These are phyloP conservation scores for Alisma plantagoaquatica DNA, from an alignment of 106 monocot genomes.

Conservation along the genomic window DNA sequence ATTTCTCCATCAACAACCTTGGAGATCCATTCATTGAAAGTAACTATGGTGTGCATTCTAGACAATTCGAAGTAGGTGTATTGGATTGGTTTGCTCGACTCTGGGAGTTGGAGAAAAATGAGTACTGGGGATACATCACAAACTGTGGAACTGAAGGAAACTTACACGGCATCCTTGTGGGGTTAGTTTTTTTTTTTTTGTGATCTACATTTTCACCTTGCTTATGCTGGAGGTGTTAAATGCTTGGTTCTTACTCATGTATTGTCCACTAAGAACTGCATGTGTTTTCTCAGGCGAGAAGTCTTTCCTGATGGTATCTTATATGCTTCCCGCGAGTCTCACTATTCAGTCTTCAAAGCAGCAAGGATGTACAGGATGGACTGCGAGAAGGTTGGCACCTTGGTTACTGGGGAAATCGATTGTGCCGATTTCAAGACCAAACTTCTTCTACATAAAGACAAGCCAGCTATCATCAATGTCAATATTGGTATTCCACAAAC, in stretches of 20 bases:
- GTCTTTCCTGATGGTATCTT: slow-evolving; percentile 26
- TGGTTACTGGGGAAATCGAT: slow-evolving; percentile 20
- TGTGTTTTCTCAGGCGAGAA: slow-evolving; percentile 13
- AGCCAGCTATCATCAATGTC: slow-evolving; percentile 29
- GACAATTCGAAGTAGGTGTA: slow-evolving; percentile 29
- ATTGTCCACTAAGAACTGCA: background rate
- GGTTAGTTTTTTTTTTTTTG: slow-evolving; percentile 10
- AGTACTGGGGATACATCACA: slow-evolving; percentile 34
- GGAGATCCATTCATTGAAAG: slow-evolving; percentile 34
- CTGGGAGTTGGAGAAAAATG: slow-evolving; percentile 28
- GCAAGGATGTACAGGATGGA: slow-evolving; percentile 34
- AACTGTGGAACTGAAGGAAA: slow-evolving; percentile 37
- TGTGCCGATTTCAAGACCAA: slow-evolving; percentile 17
- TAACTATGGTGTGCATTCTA: slow-evolving; percentile 28
- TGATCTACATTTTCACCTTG: too few species aligned
- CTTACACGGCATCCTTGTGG: slow-evolving; percentile 26
- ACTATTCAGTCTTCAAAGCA: slow-evolving; percentile 30
- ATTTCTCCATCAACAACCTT: slow-evolving; percentile 28
- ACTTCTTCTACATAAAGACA: slow-evolving; percentile 13
- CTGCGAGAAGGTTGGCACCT: slow-evolving; percentile 19
- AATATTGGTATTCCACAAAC: slow-evolving; percentile 23
- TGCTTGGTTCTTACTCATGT: too few species aligned
- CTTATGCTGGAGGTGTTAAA: too few species aligned
- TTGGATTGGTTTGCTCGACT: slow-evolving; percentile 34
- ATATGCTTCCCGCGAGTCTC: slow-evolving; percentile 24